Evolutionary conservation across 345 rosid species (phyloP).

Genomic region (Eucalyptus camaldulensis): DNA sequence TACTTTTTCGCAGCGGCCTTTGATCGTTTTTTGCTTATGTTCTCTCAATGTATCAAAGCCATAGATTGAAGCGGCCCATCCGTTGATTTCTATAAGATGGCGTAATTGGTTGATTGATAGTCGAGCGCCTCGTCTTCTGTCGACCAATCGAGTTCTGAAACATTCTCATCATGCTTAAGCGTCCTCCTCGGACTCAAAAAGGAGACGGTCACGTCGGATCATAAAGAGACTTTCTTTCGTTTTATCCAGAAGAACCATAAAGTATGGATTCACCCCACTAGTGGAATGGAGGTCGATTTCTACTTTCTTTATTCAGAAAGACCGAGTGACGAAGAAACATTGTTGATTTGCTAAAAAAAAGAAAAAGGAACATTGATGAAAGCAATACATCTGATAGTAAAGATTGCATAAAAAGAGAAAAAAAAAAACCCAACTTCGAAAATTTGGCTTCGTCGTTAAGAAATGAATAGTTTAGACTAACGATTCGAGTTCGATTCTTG

Average conservation of each 20-base stretch:
- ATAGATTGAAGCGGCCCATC: background rate
- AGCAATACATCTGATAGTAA: background rate
- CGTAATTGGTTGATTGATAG: background rate
- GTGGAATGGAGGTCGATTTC: background rate
- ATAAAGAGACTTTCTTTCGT: background rate
- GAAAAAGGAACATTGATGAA: background rate
- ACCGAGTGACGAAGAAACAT: background rate
- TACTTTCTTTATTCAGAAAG: background rate
- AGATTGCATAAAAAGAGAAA: background rate
- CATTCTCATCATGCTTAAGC: background rate
- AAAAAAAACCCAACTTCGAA: background rate
- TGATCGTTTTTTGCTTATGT: background rate
- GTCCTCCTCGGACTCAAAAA: background rate
- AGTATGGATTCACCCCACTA: background rate
- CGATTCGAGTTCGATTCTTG: background rate
- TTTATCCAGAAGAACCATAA: background rate
- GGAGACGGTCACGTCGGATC: background rate
- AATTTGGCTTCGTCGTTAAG: background rate
- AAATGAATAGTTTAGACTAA: background rate
- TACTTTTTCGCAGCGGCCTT: background rate
- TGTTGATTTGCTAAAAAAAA: background rate
- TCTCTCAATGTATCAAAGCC: background rate
- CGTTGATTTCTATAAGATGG: background rate
- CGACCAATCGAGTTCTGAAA: background rate
- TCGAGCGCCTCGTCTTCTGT: background rate